phyloP scores from a whole-genome alignment of 2,329 filamentous ascomycete genomes.

The Fusarium camptoceras region DNA sequence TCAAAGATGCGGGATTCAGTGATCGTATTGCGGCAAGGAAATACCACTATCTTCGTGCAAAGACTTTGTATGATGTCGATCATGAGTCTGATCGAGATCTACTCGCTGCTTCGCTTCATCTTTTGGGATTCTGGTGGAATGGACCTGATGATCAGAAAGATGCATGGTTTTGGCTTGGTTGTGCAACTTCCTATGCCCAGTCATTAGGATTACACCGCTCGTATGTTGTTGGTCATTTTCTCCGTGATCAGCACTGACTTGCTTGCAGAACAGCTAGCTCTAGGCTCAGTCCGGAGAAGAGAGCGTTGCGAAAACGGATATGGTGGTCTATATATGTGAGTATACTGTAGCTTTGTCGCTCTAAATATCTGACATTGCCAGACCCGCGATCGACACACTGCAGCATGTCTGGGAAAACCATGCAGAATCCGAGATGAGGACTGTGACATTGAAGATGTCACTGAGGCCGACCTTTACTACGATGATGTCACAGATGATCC shows the following conservation, averaged over 20 bases:
- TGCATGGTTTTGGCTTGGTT: slow-evolving; percentile 37
- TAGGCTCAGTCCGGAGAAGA: background rate
- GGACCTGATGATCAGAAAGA: slow-evolving; percentile 40
- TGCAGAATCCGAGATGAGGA: slow-evolving; percentile 40
- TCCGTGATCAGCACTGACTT: rapidly evolving
- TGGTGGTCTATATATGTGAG: slow-evolving; percentile 42
- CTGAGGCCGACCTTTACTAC: slow-evolving; percentile 22
- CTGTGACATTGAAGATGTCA: slow-evolving; percentile 30
- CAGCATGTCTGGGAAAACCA: slow-evolving; percentile 29
- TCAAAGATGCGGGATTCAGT: slow-evolving; percentile 21
- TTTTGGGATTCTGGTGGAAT: slow-evolving; percentile 39
- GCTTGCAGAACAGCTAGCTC: background rate
- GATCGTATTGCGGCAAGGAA: slow-evolving; percentile 32
- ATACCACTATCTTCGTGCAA: slow-evolving; percentile 31
- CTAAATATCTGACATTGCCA: rapidly evolving
- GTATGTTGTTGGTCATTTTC: background rate
- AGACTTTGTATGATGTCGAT: slow-evolving; percentile 31
- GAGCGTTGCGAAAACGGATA: slow-evolving; percentile 26
- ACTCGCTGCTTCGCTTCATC: slow-evolving; percentile 15
- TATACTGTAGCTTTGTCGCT: rapidly evolving
- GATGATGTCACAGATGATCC: slow-evolving; percentile 7
- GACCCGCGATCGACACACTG: slow-evolving; percentile 35
- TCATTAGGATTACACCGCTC: slow-evolving; percentile 37
- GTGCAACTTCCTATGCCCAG: slow-evolving; percentile 32
- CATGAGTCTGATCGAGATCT: slow-evolving; percentile 21